These are phyloP conservation scores for Clarireedia sp. DNA, from an alignment of 2,329 filamentous ascomycete species.

Conservation along the genomic window DNA sequence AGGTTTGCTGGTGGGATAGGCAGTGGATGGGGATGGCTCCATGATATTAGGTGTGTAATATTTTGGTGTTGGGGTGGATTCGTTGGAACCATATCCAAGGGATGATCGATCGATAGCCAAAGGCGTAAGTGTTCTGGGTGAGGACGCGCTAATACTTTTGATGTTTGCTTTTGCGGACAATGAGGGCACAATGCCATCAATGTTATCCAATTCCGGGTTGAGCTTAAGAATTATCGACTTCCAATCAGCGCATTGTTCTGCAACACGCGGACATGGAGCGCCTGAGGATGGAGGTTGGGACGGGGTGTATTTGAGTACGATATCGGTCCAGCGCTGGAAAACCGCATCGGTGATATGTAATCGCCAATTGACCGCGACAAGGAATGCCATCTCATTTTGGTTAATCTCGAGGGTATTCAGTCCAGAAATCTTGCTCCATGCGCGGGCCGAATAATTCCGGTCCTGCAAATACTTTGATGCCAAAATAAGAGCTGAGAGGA, in stretches of 20 bases:
- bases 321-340: constrained; percentile 90
- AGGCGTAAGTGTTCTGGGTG: constrained; percentile 34
- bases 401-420: constrained; percentile 90
- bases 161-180: constrained; percentile 17
- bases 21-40: constrained; percentile 41
- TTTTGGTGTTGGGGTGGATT: constrained; percentile 37
- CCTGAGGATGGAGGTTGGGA: constrained; percentile 49
- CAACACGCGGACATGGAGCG: constrained; percentile 18
- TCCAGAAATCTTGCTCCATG: constrained; percentile 99
- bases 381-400: constrained; percentile 88
- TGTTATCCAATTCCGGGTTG: constrained; percentile 50
- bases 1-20: constrained; percentile 39
- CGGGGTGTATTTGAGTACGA: constrained; percentile 72
- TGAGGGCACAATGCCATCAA: constrained; percentile 42
- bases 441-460: constrained; percentile 91
- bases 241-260: constrained; percentile 39
- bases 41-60: constrained; percentile 37
- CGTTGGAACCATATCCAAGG: constrained; percentile 33
- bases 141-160: constrained; percentile 17
- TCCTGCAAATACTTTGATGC: constrained; percentile 98
- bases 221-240: constrained; percentile 50
- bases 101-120: constrained; percentile 33
- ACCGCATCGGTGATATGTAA: constrained; percentile 84
- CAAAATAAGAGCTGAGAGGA: constrained; percentile 85
- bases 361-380: constrained; percentile 86